phyloP scores from a whole-genome alignment of 1,284 basidiomycete species.

The Rhodofomes roseus region DNA sequence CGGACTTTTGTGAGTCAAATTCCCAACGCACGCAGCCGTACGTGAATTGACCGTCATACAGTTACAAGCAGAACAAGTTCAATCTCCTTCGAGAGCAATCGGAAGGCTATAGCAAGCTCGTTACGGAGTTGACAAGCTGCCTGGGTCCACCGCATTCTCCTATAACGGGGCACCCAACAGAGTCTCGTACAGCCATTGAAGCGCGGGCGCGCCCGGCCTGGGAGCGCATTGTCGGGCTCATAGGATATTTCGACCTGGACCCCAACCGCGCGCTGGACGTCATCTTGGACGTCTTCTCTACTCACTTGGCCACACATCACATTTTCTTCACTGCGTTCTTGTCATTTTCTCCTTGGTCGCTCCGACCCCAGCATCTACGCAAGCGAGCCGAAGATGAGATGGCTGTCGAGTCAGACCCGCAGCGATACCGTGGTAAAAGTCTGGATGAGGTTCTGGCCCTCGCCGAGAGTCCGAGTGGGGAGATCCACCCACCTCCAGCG shows the following conservation, averaged over 20 bases:
- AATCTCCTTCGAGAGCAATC: constrained; percentile 96
- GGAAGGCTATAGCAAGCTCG: constrained; percentile 94
- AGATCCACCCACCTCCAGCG: neutral
- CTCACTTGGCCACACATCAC: constrained; percentile 81
- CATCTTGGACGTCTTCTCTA: constrained; percentile 87
- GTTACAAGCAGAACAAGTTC: constrained; percentile 98
- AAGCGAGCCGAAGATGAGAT: constrained; percentile 23
- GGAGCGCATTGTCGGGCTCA: constrained; percentile 83
- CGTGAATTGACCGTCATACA: constrained; percentile 25
- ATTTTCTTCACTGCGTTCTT: constrained; percentile 91
- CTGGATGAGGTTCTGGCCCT: constrained; percentile 63
- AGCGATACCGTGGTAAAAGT: constrained; percentile 51
- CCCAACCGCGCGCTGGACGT: constrained; percentile 93
- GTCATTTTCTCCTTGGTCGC: constrained; percentile 78
- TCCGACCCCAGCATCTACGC: constrained; percentile 16
- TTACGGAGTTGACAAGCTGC: constrained; percentile 78
- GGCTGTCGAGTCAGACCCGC: constrained; percentile 35
- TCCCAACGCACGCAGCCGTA: neutral
- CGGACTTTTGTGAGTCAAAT: constrained; percentile 67
- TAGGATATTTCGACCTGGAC: constrained; percentile 95
- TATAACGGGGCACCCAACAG: constrained; percentile 56
- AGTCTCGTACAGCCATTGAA: constrained; percentile 52
- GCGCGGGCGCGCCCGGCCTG: constrained; percentile 75
- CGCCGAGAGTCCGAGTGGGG: constrained; percentile 36
- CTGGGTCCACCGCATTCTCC: constrained; percentile 71